Evolutionary conservation across 805 yeast genomes (phyloP).

Genomic region (Saccharomycopsis vini): DNA sequence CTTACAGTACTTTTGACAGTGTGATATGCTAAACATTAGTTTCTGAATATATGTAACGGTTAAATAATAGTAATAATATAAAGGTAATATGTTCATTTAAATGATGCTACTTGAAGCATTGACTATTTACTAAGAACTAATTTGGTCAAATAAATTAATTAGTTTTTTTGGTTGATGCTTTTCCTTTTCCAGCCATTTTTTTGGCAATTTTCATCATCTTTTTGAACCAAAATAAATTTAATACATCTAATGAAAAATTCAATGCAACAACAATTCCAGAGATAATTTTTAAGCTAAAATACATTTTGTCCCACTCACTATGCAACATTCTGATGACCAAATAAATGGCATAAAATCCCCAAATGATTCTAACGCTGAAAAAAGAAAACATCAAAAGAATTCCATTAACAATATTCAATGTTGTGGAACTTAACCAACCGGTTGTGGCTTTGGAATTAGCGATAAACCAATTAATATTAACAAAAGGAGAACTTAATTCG

Average conservation of each 20-base stretch:
- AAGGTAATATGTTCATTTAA: too few species aligned
- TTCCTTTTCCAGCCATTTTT: conserved; percentile 31
- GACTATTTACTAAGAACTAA: not conserved
- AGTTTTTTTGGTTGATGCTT: not conserved
- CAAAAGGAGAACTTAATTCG: conserved; percentile 91
- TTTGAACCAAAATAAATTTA: conserved; percentile 80
- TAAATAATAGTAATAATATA: too few species aligned
- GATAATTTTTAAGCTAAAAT: conserved; percentile 33
- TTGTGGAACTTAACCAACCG: conserved; percentile 45
- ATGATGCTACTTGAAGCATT: too few species aligned
- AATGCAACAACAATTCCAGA: conserved; percentile 44
- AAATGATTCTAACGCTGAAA: conserved; percentile 67
- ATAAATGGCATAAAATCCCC: conserved; percentile 77
- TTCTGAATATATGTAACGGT: too few species aligned
- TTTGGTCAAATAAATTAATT: too few species aligned
- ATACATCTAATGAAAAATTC: conserved; percentile 52
- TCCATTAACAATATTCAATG: conserved; percentile 59
- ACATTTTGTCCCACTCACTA: conserved; percentile 33
- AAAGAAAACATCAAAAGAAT: conserved; percentile 57
- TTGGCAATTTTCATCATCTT: conserved; percentile 77
- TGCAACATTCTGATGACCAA: conserved; percentile 41
- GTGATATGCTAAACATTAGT: too few species aligned
- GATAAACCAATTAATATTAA: conserved; percentile 88
- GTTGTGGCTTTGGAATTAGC: conserved; percentile 66
- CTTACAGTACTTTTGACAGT: too few species aligned